These are phyloP conservation scores for Alternaria gaisen DNA, from an alignment of 2,329 filamentous ascomycete species.

Conservation along the genomic window DNA sequence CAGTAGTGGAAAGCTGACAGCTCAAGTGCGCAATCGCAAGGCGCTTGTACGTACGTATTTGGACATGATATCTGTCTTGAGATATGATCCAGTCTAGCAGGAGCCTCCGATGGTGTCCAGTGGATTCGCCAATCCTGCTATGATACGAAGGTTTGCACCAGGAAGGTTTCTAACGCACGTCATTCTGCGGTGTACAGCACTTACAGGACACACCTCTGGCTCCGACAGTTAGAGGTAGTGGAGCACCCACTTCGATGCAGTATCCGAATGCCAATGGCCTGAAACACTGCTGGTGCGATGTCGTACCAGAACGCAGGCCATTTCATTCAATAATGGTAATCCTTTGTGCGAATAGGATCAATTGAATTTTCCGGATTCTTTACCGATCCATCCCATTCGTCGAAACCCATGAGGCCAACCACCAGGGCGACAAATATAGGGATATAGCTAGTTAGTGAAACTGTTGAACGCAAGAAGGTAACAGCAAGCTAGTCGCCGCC, in stretches of 20 bases:
- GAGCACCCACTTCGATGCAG: constrained; percentile 3
- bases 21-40: constrained; percentile 1
- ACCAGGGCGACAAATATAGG: constrained; percentile 15
- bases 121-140: constrained; percentile 13
- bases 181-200: constrained; percentile 10
- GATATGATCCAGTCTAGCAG: neutral
- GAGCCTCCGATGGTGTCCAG: constrained; percentile 2
- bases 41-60: neutral
- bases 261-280: constrained; percentile 8
- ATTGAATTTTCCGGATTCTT: constrained; percentile 12
- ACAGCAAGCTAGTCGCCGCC: constrained; percentile 6
- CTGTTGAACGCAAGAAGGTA: constrained; percentile 18
- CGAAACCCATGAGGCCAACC: neutral
- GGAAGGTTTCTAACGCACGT: constrained; percentile 14
- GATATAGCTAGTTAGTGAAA: constrained; percentile 28
- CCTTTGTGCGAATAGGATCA: constrained; percentile 6
- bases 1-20: constrained; percentile 10
- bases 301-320: constrained; percentile 10
- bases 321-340: constrained; percentile 3
- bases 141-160: constrained; percentile 9
- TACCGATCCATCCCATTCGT: constrained; percentile 21
- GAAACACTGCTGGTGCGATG: constrained; percentile 19
- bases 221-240: constrained; percentile 2
- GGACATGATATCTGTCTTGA: neutral
- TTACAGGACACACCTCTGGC: constrained; percentile 1